phyloP scores from a whole-genome alignment of 176 grass and related monocot species.

The Saccharum officinarum region DNA sequence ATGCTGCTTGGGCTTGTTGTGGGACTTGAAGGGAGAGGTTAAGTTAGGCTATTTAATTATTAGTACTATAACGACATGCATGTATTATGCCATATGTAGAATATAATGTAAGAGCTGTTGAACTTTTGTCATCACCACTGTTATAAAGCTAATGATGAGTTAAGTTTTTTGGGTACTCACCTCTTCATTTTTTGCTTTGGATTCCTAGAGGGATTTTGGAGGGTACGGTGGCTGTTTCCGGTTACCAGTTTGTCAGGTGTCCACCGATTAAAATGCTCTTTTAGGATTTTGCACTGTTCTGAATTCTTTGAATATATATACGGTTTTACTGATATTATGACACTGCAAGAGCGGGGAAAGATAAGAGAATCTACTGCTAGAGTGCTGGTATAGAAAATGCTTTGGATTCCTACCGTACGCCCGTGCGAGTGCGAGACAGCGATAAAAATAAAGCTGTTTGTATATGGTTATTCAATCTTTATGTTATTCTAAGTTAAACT shows the following conservation, averaged over 20 bases:
- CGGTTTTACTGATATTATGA: neutral
- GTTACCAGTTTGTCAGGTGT: neutral
- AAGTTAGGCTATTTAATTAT: constrained; percentile 14
- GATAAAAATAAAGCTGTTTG: neutral
- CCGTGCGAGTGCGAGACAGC: neutral
- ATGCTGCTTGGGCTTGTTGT: neutral
- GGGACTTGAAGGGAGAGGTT: neutral
- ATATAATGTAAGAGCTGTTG: constrained; percentile 50
- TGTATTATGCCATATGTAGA: constrained; percentile 59
- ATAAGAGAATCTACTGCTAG: neutral
- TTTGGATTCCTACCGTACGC: neutral
- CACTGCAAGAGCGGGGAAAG: neutral
- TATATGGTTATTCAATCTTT: no score
- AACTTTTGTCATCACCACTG: constrained; percentile 32
- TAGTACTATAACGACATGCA: constrained; percentile 42
- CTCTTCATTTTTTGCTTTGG: neutral
- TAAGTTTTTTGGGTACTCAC: constrained; percentile 24
- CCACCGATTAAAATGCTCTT: neutral
- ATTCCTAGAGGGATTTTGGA: neutral
- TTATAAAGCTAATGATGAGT: constrained; percentile 54
- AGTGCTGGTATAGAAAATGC: neutral
- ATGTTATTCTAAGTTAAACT: no score
- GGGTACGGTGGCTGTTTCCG: neutral
- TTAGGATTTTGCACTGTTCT: neutral
- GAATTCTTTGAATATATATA: neutral